Percentiles rank a stretch among this genome's conserved stretches.
Evolutionary conservation across 106 monocot species (phyloP).

Genomic region (Acanthochlamys bracteata): DNA sequence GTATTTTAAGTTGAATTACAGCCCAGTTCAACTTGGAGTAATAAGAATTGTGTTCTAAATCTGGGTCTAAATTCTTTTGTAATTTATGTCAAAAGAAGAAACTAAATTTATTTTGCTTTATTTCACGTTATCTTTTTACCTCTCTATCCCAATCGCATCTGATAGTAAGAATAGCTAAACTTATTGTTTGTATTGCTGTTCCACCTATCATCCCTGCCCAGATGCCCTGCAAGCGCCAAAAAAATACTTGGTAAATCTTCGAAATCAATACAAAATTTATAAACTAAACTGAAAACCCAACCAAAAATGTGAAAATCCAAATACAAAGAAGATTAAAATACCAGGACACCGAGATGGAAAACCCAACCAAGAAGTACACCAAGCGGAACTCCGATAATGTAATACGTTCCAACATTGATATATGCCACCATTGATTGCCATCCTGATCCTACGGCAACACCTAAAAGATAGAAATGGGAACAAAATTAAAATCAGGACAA

Average conservation of each 20-base stretch:
- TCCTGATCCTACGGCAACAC: slow-evolving; percentile 71
- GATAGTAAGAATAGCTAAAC: slow-evolving; percentile 47
- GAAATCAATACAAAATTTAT: too few relatives aligned
- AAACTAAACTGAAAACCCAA: too few relatives aligned
- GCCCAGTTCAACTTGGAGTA: too few relatives aligned
- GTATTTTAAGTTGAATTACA: too few relatives aligned
- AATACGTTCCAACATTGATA: slow-evolving; percentile 60
- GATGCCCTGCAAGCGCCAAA: slow-evolving; percentile 39
- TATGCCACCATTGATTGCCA: slow-evolving; percentile 70
- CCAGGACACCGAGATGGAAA: slow-evolving; percentile 59
- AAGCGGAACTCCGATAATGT: slow-evolving; percentile 52
- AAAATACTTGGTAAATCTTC: too few relatives aligned
- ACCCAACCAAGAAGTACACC: slow-evolving; percentile 60
- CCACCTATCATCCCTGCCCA: slow-evolving; percentile 88
- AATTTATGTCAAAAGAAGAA: too few relatives aligned
- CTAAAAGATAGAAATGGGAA: slow-evolving; percentile 6
- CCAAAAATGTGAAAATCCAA: too few relatives aligned
- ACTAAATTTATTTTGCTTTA: too few relatives aligned
- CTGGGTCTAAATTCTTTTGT: too few relatives aligned
- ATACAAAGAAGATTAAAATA: not conserved
- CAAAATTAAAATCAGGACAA: not conserved
- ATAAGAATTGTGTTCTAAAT: too few relatives aligned
- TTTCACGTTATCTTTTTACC: too few relatives aligned
- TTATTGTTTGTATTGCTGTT: slow-evolving; percentile 67
- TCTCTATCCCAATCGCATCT: slow-evolving; percentile 72